Percentiles rank a stretch among this genome's conserved stretches.
These are phyloP conservation scores for Chytriomyces confervae DNA, from an alignment of 192 early-diverging fungal species.

Conservation along the genomic window DNA sequence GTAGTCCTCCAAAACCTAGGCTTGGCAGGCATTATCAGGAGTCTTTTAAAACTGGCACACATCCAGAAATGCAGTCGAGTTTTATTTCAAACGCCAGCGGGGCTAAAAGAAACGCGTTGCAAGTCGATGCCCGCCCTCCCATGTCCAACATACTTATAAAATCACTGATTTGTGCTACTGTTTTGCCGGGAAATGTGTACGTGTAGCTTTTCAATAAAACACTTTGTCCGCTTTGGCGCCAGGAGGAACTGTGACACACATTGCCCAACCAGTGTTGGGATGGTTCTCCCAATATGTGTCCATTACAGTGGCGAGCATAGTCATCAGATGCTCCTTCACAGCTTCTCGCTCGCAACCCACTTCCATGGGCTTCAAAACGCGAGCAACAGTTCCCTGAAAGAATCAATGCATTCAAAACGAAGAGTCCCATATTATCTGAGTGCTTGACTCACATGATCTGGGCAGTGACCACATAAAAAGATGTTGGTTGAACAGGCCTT, in stretches of 20 bases:
- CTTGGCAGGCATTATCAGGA: too few species aligned
- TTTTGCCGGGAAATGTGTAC: too few species aligned
- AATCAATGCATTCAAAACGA: not conserved
- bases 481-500: not conserved
- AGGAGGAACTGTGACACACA: slow-evolving; percentile 30
- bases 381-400: slow-evolving; percentile 29
- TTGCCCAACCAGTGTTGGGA: slow-evolving; percentile 12
- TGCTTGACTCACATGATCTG: slow-evolving; percentile 11
- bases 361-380: slow-evolving; percentile 26
- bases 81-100: too few species aligned
- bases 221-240: slow-evolving; percentile 10
- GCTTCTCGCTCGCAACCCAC: slow-evolving; percentile 4
- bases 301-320: not conserved
- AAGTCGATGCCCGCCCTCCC: too few species aligned
- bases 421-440: not conserved
- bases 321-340: slow-evolving; percentile 11
- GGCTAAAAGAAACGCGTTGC: too few species aligned
- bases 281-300: slow-evolving; percentile 20
- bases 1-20: too few species aligned
- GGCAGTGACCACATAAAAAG: slow-evolving; percentile 8
- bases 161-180: too few species aligned
- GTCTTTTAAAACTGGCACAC: too few species aligned
- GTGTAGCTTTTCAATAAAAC: slow-evolving; percentile 2
- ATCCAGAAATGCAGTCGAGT: too few species aligned
- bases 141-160: too few species aligned